phyloP scores from a whole-genome alignment of 2,329 filamentous ascomycete species.

The Tolypocladium guangdongense region DNA sequence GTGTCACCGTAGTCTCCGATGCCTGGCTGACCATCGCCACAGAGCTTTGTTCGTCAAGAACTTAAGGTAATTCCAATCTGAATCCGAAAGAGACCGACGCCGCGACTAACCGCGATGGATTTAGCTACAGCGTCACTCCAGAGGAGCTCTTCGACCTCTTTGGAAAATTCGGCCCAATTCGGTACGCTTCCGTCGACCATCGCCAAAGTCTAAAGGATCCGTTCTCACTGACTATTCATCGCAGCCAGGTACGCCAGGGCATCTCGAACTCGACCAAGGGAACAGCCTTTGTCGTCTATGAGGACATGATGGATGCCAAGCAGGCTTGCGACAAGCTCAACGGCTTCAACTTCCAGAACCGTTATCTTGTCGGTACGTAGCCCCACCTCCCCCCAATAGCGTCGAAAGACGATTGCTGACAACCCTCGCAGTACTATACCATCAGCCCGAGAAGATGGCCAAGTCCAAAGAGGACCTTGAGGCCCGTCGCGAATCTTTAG shows the following conservation, averaged over 20 bases:
- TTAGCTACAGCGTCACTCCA: conserved; percentile 94
- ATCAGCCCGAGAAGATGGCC: conserved; percentile 56
- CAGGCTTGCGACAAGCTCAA: conserved; percentile 98
- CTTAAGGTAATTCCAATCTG: conserved; percentile 56
- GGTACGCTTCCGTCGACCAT: conserved; percentile 45
- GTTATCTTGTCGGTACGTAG: conserved; percentile 85
- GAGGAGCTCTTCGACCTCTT: conserved; percentile 98
- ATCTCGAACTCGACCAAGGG: conserved; percentile 97
- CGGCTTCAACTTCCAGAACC: conserved; percentile 99
- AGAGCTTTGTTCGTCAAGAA: conserved; percentile 99
- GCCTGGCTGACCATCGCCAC: conserved; percentile 19
- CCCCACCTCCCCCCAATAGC: too few species aligned
- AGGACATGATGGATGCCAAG: conserved; percentile 98
- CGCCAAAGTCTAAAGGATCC: not conserved
- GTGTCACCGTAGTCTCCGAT: not conserved
- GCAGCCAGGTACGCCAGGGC: conserved; percentile 93
- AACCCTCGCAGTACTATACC: conserved; percentile 42
- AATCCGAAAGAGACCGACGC: not conserved
- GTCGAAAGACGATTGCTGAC: not conserved
- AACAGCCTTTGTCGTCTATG: conserved; percentile 98
- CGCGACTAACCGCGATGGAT: conserved; percentile 12
- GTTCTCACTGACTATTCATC: conserved; percentile 6
- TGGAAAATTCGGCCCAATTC: conserved; percentile 91
- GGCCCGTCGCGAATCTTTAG: conserved; percentile 90
- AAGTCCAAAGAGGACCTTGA: conserved; percentile 91